Percentiles rank a stretch among this genome's conserved stretches.
Evolutionary conservation across 495 filamentous ascomycete genomes (phyloP).

Genomic region (Penicillium daleae): DNA sequence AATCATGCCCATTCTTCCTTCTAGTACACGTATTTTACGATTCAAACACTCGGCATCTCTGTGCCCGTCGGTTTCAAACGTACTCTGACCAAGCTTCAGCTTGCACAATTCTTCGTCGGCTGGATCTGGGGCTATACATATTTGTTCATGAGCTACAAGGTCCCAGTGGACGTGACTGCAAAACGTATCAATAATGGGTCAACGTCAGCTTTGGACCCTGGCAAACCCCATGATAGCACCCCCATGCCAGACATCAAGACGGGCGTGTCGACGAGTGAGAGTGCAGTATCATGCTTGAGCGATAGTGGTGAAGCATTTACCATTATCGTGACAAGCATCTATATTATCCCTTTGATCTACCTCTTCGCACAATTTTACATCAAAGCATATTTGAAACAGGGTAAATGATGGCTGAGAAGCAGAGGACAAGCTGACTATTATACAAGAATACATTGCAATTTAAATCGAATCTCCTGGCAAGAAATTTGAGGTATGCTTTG

Average conservation of each 20-base stretch:
- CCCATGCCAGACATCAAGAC: neutral
- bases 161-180: neutral
- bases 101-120: conserved; percentile 23
- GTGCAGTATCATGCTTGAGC: conserved; percentile 16
- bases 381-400: conserved; percentile 24
- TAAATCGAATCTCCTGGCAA: neutral
- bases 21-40: conserved; percentile 25
- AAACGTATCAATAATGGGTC: neutral
- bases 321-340: conserved; percentile 9
- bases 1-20: neutral
- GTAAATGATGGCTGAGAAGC: neutral
- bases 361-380: conserved; percentile 23
- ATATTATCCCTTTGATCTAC: conserved; percentile 19
- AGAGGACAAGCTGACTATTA: no score
- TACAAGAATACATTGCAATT: neutral
- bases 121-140: conserved; percentile 8
- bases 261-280: neutral
- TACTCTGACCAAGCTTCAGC: conserved; percentile 22
- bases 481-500: neutral
- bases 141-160: conserved; percentile 20
- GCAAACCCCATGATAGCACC: neutral
- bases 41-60: conserved; percentile 20
- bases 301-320: conserved; percentile 15
- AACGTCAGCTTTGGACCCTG: neutral
- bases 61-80: conserved; percentile 19